These are phyloP conservation scores for Nicotiana rustica DNA, from an alignment of 305 asterid species.

Conservation along the genomic window DNA sequence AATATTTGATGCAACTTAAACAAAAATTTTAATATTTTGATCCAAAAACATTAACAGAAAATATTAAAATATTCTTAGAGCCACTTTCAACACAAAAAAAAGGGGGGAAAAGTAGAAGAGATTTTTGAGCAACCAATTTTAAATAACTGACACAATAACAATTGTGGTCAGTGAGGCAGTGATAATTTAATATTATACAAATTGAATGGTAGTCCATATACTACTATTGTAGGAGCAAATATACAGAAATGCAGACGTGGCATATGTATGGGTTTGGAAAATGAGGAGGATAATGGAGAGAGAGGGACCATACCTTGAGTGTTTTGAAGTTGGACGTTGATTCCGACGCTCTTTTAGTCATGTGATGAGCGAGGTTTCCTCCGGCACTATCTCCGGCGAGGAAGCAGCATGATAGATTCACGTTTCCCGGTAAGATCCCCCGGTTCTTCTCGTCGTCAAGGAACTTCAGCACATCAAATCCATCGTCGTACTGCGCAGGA, in stretches of 20 bases:
- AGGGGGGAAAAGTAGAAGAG: too few species aligned
- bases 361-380: conserved; percentile 80
- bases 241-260: neutral
- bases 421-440: conserved; percentile 58
- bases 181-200: too few species aligned
- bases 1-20: too few species aligned
- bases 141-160: too few species aligned
- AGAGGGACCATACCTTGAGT: conserved; percentile 29
- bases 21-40: too few species aligned
- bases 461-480: conserved; percentile 67
- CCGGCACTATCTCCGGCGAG: conserved; percentile 95
- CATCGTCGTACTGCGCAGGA: conserved; percentile 86
- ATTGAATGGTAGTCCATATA: too few species aligned
- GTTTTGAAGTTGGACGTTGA: neutral
- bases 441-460: conserved; percentile 48
- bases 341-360: conserved; percentile 48
- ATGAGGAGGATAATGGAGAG: neutral
- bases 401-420: conserved; percentile 70
- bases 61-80: too few species aligned
- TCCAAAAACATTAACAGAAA: too few species aligned
- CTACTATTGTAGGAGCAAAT: too few species aligned
- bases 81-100: too few species aligned
- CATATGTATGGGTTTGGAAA: neutral
- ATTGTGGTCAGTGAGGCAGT: too few species aligned
- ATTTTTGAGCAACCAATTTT: too few species aligned